Evolutionary conservation across 768 basidiomycete genomes (phyloP).

Genomic region (Rubroboletus satanas): DNA sequence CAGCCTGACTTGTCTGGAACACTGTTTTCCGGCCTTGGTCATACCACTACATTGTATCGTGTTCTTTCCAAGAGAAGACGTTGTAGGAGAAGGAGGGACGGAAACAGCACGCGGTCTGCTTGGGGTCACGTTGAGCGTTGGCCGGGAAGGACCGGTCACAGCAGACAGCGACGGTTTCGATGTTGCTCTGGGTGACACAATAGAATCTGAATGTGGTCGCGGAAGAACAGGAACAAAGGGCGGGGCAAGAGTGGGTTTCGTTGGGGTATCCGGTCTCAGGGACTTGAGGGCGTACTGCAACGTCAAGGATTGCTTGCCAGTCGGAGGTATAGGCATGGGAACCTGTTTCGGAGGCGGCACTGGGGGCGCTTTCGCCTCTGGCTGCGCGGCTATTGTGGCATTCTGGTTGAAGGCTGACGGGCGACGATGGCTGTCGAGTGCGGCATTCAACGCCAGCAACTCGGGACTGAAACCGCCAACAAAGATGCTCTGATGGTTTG

Average conservation of each 20-base stretch:
- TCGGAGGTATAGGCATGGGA: constrained; percentile 25
- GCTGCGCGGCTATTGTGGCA: not conserved
- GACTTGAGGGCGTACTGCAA: constrained; percentile 22
- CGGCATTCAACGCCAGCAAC: constrained; percentile 4
- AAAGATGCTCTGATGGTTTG: constrained; percentile 27
- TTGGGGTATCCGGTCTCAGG: constrained; percentile 7
- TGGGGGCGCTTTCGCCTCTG: not conserved
- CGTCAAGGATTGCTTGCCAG: constrained; percentile 16
- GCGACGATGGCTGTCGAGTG: constrained; percentile 7
- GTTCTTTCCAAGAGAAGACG: constrained; percentile 17
- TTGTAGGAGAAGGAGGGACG: constrained; percentile 14
- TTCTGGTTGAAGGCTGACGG: constrained; percentile 7
- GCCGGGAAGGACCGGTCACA: constrained; percentile 5
- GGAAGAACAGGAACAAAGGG: constrained; percentile 17
- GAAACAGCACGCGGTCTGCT: constrained; percentile 21
- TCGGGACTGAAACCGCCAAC: constrained; percentile 46
- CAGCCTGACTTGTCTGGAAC: constrained; percentile 55
- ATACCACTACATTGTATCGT: constrained; percentile 55
- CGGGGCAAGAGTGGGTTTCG: constrained; percentile 16
- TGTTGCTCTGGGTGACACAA: constrained; percentile 9
- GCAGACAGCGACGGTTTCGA: constrained; percentile 5
- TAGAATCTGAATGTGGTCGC: constrained; percentile 35
- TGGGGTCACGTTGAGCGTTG: constrained; percentile 10
- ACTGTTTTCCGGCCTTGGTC: constrained; percentile 63
- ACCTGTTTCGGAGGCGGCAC: constrained; percentile 13